phyloP scores from a whole-genome alignment of 169 alveolate genomes.

The Besnoitia besnoiti region DNA sequence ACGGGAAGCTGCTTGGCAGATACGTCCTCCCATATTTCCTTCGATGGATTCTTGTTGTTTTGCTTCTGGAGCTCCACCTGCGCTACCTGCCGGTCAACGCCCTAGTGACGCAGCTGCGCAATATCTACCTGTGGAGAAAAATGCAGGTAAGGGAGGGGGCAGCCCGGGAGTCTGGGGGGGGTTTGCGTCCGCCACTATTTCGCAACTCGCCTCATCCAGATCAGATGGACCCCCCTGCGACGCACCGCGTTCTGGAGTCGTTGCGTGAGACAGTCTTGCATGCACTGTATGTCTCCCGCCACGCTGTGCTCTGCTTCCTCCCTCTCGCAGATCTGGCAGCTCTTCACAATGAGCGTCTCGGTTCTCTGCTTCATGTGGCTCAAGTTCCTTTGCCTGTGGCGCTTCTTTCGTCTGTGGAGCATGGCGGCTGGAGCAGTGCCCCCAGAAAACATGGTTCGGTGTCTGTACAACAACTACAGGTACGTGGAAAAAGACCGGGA shows the following conservation, averaged over 20 bases:
- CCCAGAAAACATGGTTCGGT: conserved; percentile 84
- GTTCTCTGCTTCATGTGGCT: conserved; percentile 78
- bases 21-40: background rate
- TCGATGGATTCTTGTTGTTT: background rate
- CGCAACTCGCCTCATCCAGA: no score
- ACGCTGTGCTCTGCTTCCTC: background rate
- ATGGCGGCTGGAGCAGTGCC: conserved; percentile 77
- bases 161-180: no score
- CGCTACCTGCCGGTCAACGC: conserved; percentile 30
- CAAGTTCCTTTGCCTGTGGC: conserved; percentile 81
- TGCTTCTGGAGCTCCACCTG: background rate
- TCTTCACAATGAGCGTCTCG: conserved; percentile 60
- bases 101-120: background rate
- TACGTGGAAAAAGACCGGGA: no score
- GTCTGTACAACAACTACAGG: conserved; percentile 80
- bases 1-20: background rate
- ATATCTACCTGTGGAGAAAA: background rate
- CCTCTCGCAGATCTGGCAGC: background rate
- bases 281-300: no score
- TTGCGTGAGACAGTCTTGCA: no score
- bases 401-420: conserved; percentile 79
- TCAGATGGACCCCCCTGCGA: no score
- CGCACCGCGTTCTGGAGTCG: no score
- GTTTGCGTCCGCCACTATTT: no score
- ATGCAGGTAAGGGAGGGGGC: background rate